Evolutionary conservation across 1,139 yeast genomes (phyloP), one percentile per base, ranked within the genome.

Genomic region (Suhomyces choctaworum): DNA sequence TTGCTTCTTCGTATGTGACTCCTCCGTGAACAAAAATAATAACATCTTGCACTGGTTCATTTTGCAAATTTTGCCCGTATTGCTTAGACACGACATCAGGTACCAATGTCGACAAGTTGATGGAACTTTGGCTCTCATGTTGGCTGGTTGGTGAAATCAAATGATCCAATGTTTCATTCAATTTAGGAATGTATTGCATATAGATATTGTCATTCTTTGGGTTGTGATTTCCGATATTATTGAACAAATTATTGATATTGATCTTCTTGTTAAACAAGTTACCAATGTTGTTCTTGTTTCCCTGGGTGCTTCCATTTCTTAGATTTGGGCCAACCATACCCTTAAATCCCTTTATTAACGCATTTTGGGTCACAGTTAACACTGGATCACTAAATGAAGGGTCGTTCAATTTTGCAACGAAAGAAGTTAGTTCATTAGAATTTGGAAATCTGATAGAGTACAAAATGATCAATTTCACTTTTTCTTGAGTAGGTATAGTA

Each of bases 21-120:
- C 98, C 98, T 8, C 97, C 97, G 34, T 88, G 79, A 39, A 90
- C 68, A 56, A 85, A 92, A 2, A 92, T 74, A 10, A 92, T 73
- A 7, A 92, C 70, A 51, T 89, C 95, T 53, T 84, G 94, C 1
- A 86, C 73, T 31, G 70, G 58, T 39, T 65, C 50, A 28, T 21
- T 46, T 25, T 45, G 44, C 4, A 36, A 19, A 6, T 37, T 27
- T 7, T 34, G 41, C 1, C 71, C 70, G 40, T 63, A 66, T 36
- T 64, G 70, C 16, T 48, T 49, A n/a, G 58, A 40, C 7, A 65
- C 66, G 7, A 40, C 39, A 23, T 56, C 60, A 2, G 60, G 60
- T n/a, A 51, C 42, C 36, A 55, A 38, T 9, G 50, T 44, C 13
- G 50, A 33, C 10, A 52, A 32, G 4, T 36, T 34, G 4, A 27